phyloP scores from a whole-genome alignment of 768 basidiomycete genomes.

The Hygrocybe punicea region DNA sequence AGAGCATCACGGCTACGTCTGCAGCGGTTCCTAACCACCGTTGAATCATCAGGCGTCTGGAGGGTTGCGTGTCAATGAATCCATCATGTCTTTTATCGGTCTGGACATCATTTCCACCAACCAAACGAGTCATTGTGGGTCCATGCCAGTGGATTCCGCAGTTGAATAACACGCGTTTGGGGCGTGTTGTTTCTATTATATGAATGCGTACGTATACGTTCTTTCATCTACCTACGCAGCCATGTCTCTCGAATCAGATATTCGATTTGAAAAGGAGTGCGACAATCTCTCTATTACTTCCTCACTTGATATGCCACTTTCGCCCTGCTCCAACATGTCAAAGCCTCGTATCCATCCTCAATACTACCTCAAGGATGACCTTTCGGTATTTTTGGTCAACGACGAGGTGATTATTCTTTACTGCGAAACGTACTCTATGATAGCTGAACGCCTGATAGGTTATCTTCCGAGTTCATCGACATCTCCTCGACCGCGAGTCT shows the following conservation, averaged over 20 bases:
- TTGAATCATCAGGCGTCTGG: too few species aligned
- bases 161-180: too few species aligned
- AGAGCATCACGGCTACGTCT: too few species aligned
- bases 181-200: too few species aligned
- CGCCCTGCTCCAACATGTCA: not conserved
- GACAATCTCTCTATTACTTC: not conserved
- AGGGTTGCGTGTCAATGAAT: too few species aligned
- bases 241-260: not conserved
- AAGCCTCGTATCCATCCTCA: not conserved
- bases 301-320: not conserved
- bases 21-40: too few species aligned
- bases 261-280: not conserved
- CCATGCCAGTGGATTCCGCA: too few species aligned
- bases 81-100: too few species aligned
- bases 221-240: too few species aligned
- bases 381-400: not conserved
- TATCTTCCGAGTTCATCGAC: not conserved
- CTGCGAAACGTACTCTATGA: not conserved
- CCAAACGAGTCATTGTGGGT: too few species aligned
- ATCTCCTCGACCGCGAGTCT: conserved; percentile 1
- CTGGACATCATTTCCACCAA: too few species aligned
- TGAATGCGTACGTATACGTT: too few species aligned
- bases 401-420: not conserved
- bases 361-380: not conserved
- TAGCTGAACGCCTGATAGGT: not conserved